Evolutionary conservation across 257 asterid species (phyloP).

Genomic region (Rubia yunnanensis): DNA sequence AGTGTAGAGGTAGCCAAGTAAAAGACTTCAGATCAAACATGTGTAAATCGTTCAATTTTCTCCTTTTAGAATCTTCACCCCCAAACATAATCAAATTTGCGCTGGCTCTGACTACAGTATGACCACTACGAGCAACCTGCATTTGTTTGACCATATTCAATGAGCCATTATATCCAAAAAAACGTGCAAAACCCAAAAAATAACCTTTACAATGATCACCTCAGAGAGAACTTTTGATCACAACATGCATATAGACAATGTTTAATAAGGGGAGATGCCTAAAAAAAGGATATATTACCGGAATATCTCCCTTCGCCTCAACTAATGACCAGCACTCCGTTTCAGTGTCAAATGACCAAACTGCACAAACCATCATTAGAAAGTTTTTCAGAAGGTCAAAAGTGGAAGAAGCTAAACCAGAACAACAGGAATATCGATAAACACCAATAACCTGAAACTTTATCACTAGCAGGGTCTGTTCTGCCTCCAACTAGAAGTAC

Average conservation of each 20-base stretch:
- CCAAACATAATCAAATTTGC: constrained; percentile 82
- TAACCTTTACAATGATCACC: no score
- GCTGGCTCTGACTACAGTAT: constrained; percentile 80
- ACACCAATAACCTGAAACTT: constrained; percentile 56
- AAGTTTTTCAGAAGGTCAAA: constrained; percentile 7
- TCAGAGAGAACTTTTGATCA: no score
- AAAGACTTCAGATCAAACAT: constrained; percentile 95
- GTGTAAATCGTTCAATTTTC: constrained; percentile 88
- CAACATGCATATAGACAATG: background rate
- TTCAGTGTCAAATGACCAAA: constrained; percentile 95
- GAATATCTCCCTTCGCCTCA: constrained; percentile 92
- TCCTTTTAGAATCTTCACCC: constrained; percentile 76
- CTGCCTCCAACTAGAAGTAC: constrained; percentile 92
- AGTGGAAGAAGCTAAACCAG: background rate
- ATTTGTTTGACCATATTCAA: constrained; percentile 2
- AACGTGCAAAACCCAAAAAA: constrained; percentile 1
- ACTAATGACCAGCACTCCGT: constrained; percentile 89
- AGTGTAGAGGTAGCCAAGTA: constrained; percentile 97
- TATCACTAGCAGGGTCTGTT: constrained; percentile 78
- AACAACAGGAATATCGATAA: constrained; percentile 11
- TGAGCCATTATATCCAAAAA: background rate
- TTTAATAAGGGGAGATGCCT: background rate
- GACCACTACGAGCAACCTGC: constrained; percentile 96
- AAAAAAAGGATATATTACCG: constrained; percentile 40
- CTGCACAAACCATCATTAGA: constrained; percentile 30